phyloP scores from a whole-genome alignment of 371 early-diverging fungal species.

The Haplosporangium sp. region DNA sequence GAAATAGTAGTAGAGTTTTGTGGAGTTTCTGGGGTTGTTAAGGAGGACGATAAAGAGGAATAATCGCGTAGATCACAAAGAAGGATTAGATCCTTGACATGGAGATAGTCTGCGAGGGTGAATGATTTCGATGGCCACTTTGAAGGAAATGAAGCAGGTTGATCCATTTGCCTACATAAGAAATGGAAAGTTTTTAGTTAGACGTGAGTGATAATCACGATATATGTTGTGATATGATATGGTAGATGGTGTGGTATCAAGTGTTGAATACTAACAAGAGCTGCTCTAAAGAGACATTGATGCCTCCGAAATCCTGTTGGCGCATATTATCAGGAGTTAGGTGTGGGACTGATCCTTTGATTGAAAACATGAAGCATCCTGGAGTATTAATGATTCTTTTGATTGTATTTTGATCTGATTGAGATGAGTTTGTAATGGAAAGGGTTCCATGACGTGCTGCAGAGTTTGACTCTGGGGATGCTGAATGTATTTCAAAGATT shows the following conservation, averaged over 20 bases:
- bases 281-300: constrained; percentile 68
- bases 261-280: constrained; percentile 58
- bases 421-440: constrained; percentile 9
- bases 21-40: neutral
- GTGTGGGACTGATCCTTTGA: constrained; percentile 81
- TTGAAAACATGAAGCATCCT: constrained; percentile 74
- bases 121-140: constrained; percentile 52
- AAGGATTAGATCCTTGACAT: constrained; percentile 62
- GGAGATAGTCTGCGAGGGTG: constrained; percentile 66
- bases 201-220: no score
- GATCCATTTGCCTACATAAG: constrained; percentile 27
- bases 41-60: constrained; percentile 17
- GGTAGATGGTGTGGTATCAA: no score
- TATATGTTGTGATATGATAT: no score
- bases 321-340: constrained; percentile 74
- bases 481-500: constrained; percentile 4
- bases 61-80: constrained; percentile 81
- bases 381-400: constrained; percentile 68
- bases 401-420: constrained; percentile 9
- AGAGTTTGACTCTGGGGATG: neutral
- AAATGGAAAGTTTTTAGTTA: neutral
- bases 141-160: constrained; percentile 22
- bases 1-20: constrained; percentile 14
- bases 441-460: constrained; percentile 30
- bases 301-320: constrained; percentile 59